phyloP scores from a whole-genome alignment of 2,329 filamentous ascomycete genomes.

The Pochonia chlamydosporia region DNA sequence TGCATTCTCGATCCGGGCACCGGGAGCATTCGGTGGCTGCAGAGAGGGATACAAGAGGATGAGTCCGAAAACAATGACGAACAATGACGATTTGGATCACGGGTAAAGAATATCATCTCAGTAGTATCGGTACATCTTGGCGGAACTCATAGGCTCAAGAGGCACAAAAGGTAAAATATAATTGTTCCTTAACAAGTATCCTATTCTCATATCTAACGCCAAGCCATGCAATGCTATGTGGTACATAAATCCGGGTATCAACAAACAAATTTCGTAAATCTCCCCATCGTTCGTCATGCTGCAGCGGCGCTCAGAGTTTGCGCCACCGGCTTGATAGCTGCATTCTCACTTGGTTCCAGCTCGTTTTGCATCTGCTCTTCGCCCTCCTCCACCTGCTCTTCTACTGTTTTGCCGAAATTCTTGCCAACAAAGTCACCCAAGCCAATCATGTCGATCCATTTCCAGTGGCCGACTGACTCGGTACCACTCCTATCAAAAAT shows the following conservation, averaged over 20 bases:
- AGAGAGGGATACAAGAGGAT: no score
- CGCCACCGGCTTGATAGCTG: not conserved
- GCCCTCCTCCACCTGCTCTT: constrained; percentile 27
- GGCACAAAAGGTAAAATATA: no score
- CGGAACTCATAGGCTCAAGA: no score
- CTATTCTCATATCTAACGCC: not conserved
- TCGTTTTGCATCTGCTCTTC: constrained; percentile 30
- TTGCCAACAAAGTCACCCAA: constrained; percentile 31
- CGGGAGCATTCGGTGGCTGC: no score
- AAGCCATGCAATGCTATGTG: not conserved
- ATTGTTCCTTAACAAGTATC: not conserved
- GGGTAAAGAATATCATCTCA: no score
- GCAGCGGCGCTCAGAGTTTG: constrained; percentile 4
- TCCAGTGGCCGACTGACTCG: constrained; percentile 40
- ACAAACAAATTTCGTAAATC: not conserved
- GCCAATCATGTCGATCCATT: constrained; percentile 47
- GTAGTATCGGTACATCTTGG: no score
- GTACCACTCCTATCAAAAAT: constrained; percentile 42
- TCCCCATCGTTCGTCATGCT: constrained; percentile 1
- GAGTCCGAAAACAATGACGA: no score
- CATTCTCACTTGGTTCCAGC: constrained; percentile 27
- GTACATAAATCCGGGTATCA: not conserved
- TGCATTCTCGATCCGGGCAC: no score
- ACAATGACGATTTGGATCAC: no score
- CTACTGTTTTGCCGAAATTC: constrained; percentile 21